Conservation (phyloP, 2,329 filamentous ascomycete genomes). For the Eurotiales sp. region DNA sequence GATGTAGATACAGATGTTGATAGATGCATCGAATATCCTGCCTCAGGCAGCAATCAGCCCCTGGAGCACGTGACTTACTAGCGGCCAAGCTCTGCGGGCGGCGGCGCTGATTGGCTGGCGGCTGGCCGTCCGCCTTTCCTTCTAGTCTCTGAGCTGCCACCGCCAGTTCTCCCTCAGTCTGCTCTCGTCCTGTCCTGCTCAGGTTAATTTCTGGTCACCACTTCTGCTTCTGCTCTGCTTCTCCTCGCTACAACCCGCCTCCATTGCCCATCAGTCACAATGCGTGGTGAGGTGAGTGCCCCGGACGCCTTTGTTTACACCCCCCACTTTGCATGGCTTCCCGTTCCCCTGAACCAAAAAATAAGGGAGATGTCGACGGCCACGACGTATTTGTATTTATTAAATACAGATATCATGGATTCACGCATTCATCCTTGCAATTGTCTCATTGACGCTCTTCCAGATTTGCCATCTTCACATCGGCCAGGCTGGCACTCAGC, state of each 20-base stretch:
- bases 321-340: slow-evolving; percentile 6
- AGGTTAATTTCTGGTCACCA: not conserved
- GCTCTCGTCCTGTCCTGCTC: not conserved
- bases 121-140: not conserved
- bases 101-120: too few relatives aligned
- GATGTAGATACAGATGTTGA: too few relatives aligned
- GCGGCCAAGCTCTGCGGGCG: too few relatives aligned
- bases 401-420: too few relatives aligned
- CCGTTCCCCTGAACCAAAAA: slow-evolving; percentile 13
- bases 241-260: not conserved
- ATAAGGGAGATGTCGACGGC: not conserved
- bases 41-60: too few relatives aligned
- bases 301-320: slow-evolving; percentile 11
- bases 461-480: slow-evolving; percentile 66
- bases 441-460: not conserved
- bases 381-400: not conserved
- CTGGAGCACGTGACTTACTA: too few relatives aligned
- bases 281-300: slow-evolving; percentile 17
- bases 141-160: too few relatives aligned
- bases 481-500: slow-evolving; percentile 64
- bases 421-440: too few relatives aligned
- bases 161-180: too few relatives aligned
- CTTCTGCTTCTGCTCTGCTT: not conserved
- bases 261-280: slow-evolving; percentile 9
- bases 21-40: too few relatives aligned